phyloP scores from a whole-genome alignment of 1,139 yeast genomes.

The Kluyveromyces sp. region DNA sequence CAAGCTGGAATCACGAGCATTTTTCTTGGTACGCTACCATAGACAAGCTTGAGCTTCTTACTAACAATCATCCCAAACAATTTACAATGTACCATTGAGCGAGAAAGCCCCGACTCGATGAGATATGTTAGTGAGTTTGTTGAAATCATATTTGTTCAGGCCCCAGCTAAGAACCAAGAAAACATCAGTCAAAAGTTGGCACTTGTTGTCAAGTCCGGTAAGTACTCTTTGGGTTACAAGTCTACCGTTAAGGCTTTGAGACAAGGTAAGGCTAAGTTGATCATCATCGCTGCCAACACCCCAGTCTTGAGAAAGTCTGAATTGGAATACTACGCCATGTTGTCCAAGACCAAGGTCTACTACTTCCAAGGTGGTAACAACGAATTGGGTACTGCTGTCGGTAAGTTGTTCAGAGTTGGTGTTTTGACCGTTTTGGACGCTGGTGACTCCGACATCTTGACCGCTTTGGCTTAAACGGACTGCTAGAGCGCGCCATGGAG shows the following conservation, averaged over 20 bases:
- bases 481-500: background rate
- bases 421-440: conserved; percentile 93
- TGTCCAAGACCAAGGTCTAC: conserved; percentile 91
- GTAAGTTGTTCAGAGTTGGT: conserved; percentile 99
- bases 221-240: conserved; percentile 99
- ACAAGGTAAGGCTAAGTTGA: conserved; percentile 98
- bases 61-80: too few relatives aligned
- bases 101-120: background rate
- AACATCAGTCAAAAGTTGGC: conserved; percentile 98
- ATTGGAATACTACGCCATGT: conserved; percentile 99
- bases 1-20: too few relatives aligned
- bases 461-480: conserved; percentile 31
- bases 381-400: conserved; percentile 99
- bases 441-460: conserved; percentile 98
- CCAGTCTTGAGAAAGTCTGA: conserved; percentile 99
- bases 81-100: background rate
- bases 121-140: background rate
- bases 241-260: conserved; percentile 97
- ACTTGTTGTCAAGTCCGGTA: conserved; percentile 98
- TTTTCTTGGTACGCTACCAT: too few relatives aligned
- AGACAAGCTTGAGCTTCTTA: too few relatives aligned
- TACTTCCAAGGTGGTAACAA: conserved; percentile 99
- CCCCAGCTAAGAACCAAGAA: conserved; percentile 89
- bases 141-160: conserved; percentile 39
- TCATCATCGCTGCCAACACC: conserved; percentile 98